phyloP scores from a whole-genome alignment of 352 stramenopile species.

The Phytophthora agathidicida region DNA sequence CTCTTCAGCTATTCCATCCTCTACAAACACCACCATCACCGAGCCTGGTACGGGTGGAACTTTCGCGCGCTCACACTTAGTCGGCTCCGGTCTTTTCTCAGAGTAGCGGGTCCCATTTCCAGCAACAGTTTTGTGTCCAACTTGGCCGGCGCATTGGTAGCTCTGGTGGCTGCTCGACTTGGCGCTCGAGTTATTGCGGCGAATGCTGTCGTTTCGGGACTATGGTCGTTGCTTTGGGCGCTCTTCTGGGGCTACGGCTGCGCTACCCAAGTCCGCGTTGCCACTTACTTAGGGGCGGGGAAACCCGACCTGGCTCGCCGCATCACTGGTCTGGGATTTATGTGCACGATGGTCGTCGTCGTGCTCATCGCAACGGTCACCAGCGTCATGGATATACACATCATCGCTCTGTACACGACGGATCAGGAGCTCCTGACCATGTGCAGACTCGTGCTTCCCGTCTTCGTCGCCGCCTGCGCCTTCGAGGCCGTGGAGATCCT shows the following conservation, averaged over 20 bases:
- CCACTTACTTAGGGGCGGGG: slow-evolving; percentile 75
- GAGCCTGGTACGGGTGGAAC: slow-evolving; percentile 70
- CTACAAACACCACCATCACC: slow-evolving; percentile 60
- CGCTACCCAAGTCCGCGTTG: slow-evolving; percentile 77
- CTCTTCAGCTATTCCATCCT: slow-evolving; percentile 66
- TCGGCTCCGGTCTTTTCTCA: slow-evolving; percentile 50
- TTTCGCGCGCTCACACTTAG: slow-evolving; percentile 44
- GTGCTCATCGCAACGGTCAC: slow-evolving; percentile 51
- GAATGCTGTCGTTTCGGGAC: slow-evolving; percentile 71
- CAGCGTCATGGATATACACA: slow-evolving; percentile 46
- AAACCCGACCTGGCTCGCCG: slow-evolving; percentile 53
- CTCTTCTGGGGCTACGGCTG: slow-evolving; percentile 85
- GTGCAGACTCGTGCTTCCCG: slow-evolving; percentile 57
- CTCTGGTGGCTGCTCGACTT: slow-evolving; percentile 68
- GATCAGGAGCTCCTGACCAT: slow-evolving; percentile 52
- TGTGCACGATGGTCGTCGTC: slow-evolving; percentile 60
- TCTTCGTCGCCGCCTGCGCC: slow-evolving; percentile 67
- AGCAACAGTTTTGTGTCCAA: slow-evolving; percentile 82
- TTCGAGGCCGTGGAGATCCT: slow-evolving; percentile 74
- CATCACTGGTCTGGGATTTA: slow-evolving; percentile 58
- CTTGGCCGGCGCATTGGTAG: slow-evolving; percentile 68
- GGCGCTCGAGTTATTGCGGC: slow-evolving; percentile 63
- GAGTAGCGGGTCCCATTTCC: slow-evolving; percentile 66
- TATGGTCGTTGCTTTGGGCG: slow-evolving; percentile 75
- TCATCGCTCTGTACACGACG: slow-evolving; percentile 69